These are phyloP conservation scores for Colletotrichum sp. DNA, from an alignment of 2,329 filamentous ascomycete species.

Conservation along the genomic window DNA sequence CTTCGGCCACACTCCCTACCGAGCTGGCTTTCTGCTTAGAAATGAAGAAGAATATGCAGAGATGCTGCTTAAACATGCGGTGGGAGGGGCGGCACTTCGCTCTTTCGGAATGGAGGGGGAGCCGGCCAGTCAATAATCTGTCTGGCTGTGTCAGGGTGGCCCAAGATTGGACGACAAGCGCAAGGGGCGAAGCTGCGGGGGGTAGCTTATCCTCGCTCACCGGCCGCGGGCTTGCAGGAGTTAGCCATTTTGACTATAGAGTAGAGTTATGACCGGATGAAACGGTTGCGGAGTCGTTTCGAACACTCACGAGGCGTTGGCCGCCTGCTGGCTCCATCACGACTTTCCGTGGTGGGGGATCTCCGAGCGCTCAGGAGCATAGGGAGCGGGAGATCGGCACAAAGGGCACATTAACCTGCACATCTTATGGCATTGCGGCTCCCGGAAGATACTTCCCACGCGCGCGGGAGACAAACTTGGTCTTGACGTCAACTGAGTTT, in stretches of 20 bases:
- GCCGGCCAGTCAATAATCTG: not conserved
- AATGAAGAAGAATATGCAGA: not conserved
- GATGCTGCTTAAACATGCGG: not conserved
- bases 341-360: not conserved
- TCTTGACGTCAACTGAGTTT: not conserved
- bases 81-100: not conserved
- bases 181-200: not conserved
- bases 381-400: slow-evolving; percentile 8
- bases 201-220: not conserved
- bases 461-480: not conserved
- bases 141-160: not conserved
- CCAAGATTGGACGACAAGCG: not conserved
- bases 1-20: slow-evolving; percentile 12
- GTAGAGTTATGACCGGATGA: not conserved
- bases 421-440: not conserved
- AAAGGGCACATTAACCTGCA: not conserved
- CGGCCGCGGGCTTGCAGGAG: not conserved
- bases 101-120: not conserved
- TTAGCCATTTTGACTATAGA: not conserved
- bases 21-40: slow-evolving; percentile 5
- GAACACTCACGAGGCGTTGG: not conserved
- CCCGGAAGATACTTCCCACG: not conserved
- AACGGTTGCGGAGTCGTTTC: slow-evolving; percentile 15
- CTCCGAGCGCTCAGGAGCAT: not conserved
- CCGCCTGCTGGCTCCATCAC: not conserved